Evolutionary conservation across 371 early-diverging fungal genomes (phyloP).

Genomic region (Lichtheimia ramosa): DNA sequence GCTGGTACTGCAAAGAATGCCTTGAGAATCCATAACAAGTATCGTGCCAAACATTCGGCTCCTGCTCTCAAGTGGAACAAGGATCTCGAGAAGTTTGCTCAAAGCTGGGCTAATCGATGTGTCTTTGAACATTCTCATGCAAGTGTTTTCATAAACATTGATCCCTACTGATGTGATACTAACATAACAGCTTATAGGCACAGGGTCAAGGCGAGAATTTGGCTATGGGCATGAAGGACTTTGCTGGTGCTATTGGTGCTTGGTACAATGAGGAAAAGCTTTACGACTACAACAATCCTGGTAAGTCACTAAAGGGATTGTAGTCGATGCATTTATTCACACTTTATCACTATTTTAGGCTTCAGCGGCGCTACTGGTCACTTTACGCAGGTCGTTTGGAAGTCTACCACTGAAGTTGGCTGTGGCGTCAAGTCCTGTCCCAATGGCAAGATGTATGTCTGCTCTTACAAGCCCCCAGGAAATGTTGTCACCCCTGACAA

Average conservation of each 20-base stretch:
- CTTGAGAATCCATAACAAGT: slow-evolving; percentile 44
- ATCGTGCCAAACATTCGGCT: slow-evolving; percentile 42
- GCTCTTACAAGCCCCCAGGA: slow-evolving; percentile 47
- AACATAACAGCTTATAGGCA: background rate
- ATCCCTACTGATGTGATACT: too few relatives aligned
- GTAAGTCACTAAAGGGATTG: slow-evolving; percentile 36
- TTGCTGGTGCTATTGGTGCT: slow-evolving; percentile 23
- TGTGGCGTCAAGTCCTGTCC: slow-evolving; percentile 51
- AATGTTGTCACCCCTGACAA: slow-evolving; percentile 36
- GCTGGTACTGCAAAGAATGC: slow-evolving; percentile 10
- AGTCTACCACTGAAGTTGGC: slow-evolving; percentile 45
- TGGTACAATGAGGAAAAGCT: slow-evolving; percentile 49
- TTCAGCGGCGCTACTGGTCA: slow-evolving; percentile 37
- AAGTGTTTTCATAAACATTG: too few relatives aligned
- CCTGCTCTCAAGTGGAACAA: slow-evolving; percentile 47
- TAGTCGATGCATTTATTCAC: slow-evolving; percentile 1
- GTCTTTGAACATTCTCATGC: slow-evolving; percentile 36
- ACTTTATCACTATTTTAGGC: slow-evolving; percentile 4
- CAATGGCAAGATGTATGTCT: slow-evolving; percentile 43
- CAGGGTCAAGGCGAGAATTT: slow-evolving; percentile 47
- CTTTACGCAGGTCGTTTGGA: slow-evolving; percentile 59
- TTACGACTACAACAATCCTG: slow-evolving; percentile 41
- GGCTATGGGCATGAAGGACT: slow-evolving; percentile 38
- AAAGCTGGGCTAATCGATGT: slow-evolving; percentile 47
- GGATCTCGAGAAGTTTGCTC: slow-evolving; percentile 43